phyloP scores from a whole-genome alignment of 116 monocot genomes.

The Dioscorea cayenensis region DNA sequence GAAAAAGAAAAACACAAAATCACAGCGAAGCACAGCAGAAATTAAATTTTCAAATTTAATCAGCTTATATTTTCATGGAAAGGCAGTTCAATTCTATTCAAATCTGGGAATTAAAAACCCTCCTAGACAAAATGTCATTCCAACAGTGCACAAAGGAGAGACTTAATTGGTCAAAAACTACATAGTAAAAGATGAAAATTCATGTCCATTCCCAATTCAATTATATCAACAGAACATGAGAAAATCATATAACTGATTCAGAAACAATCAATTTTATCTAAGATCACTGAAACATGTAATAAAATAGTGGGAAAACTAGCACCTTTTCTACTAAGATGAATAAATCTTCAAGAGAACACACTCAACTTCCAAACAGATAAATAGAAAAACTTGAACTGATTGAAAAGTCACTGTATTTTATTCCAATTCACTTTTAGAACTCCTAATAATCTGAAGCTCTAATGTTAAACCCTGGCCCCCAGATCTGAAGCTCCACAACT shows the following conservation, averaged over 20 bases:
- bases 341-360: neutral
- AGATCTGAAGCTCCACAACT: neutral
- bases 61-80: neutral
- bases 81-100: neutral
- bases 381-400: neutral
- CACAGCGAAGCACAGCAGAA: too few species aligned
- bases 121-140: neutral
- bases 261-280: neutral
- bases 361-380: neutral
- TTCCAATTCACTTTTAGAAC: neutral
- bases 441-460: neutral
- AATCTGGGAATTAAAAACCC: neutral
- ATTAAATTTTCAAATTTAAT: too few species aligned
- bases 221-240: neutral
- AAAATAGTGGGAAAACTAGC: neutral
- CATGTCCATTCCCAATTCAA: neutral
- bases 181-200: neutral
- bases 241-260: neutral
- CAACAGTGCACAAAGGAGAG: neutral
- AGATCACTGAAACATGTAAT: neutral
- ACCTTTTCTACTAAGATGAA: neutral
- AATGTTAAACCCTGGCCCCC: neutral
- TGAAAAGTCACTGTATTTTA: neutral
- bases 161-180: neutral
- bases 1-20: too few species aligned